Percentiles rank a stretch among this genome's conserved stretches.
Conservation (phyloP, 371 early-diverging fungal genomes). For the Apophysomyces ossiformis region DNA sequence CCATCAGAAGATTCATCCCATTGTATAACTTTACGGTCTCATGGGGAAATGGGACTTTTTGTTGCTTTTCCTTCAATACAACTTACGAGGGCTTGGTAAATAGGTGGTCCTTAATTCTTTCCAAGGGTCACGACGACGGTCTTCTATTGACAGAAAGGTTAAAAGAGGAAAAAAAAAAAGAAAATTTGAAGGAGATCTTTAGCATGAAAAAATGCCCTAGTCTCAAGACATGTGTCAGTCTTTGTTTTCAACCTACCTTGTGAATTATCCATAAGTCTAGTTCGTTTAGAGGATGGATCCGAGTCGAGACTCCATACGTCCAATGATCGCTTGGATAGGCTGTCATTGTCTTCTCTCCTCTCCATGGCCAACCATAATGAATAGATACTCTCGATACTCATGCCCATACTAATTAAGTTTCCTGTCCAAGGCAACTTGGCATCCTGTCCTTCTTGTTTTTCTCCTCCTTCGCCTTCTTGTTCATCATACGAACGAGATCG, state of each 20-base stretch:
- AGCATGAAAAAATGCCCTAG: too few relatives aligned
- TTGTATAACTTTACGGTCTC: background rate
- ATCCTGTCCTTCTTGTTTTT: background rate
- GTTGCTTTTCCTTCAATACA: background rate
- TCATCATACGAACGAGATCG: background rate
- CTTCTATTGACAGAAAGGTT: too few relatives aligned
- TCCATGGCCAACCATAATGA: constrained; percentile 3
- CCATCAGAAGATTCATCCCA: constrained; percentile 3
- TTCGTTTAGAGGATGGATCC: background rate
- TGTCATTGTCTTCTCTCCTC: background rate
- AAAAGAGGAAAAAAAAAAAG: too few relatives aligned
- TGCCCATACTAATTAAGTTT: background rate
- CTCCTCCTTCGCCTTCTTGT: too few relatives aligned
- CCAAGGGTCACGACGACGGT: background rate
- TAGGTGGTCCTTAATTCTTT: background rate
- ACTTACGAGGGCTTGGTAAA: background rate
- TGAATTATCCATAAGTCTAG: background rate
- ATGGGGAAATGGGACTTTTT: background rate
- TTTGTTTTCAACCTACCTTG: background rate
- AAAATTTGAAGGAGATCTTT: too few relatives aligned
- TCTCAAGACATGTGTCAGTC: too few relatives aligned
- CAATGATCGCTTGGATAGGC: background rate
- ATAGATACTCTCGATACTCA: constrained; percentile 1
- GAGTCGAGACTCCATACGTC: background rate
- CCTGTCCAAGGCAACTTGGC: background rate